These are phyloP conservation scores for Suhomyces wounanorum DNA, from an alignment of 1,139 yeast species.

Conservation along the genomic window DNA sequence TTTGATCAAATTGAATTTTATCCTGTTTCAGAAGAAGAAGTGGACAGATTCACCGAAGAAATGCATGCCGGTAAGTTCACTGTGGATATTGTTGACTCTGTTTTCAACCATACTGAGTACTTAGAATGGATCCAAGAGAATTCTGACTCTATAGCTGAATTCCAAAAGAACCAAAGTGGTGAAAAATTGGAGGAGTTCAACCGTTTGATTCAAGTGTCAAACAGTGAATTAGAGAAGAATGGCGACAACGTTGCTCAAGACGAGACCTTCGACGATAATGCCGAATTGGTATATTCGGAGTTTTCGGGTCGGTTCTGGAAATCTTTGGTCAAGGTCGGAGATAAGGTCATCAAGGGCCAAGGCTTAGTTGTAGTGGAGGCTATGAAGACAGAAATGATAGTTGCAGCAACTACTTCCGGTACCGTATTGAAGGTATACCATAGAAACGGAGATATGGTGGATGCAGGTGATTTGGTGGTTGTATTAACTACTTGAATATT, in stretches of 20 bases:
- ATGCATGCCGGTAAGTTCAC: slow-evolving; percentile 79
- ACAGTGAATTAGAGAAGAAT: slow-evolving; percentile 66
- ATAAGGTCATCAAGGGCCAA: slow-evolving; percentile 69
- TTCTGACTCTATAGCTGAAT: slow-evolving; percentile 68
- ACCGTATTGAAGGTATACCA: slow-evolving; percentile 77
- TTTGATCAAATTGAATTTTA: slow-evolving; percentile 94
- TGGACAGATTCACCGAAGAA: slow-evolving; percentile 70
- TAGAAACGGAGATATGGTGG: slow-evolving; percentile 91
- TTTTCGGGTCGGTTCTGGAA: slow-evolving; percentile 98
- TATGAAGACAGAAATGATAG: slow-evolving; percentile 97
- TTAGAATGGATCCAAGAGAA: slow-evolving; percentile 76
- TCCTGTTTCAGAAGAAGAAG: slow-evolving; percentile 83
- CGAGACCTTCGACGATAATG: slow-evolving; percentile 67
- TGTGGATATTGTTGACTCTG: slow-evolving; percentile 72
- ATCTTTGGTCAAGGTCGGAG: slow-evolving; percentile 81
- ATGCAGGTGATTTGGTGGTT: slow-evolving; percentile 91
- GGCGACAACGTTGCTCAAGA: slow-evolving; percentile 43
- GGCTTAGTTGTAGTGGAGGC: slow-evolving; percentile 91
- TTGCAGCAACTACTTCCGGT: slow-evolving; percentile 70
- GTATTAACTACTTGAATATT: slow-evolving; percentile 41
- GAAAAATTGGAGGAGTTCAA: slow-evolving; percentile 85
- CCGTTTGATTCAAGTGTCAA: slow-evolving; percentile 76
- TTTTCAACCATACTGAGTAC: slow-evolving; percentile 81
- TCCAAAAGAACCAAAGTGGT: slow-evolving; percentile 68
- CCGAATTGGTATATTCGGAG: slow-evolving; percentile 86